phyloP scores from a whole-genome alignment of 2,329 filamentous ascomycete species.

The Calonectria pteridis region DNA sequence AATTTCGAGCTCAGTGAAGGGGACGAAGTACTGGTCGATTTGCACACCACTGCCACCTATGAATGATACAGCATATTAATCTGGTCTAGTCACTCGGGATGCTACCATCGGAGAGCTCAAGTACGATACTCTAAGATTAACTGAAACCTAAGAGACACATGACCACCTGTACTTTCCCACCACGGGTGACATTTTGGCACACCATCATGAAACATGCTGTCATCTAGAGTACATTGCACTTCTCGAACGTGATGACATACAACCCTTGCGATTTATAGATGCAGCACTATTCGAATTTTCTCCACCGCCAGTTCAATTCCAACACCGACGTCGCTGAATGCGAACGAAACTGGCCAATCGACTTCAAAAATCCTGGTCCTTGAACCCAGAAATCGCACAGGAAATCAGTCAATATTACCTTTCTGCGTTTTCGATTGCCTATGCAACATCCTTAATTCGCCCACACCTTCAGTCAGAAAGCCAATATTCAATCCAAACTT shows the following conservation, averaged over 20 bases:
- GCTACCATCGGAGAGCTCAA: neutral
- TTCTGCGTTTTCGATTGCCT: neutral
- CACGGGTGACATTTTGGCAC: neutral
- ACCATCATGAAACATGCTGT: neutral
- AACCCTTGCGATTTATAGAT: neutral
- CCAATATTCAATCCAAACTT: neutral
- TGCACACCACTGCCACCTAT: neutral
- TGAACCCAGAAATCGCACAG: neutral
- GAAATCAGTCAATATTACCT: neutral
- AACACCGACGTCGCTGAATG: neutral
- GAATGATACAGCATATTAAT: neutral
- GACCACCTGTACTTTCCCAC: neutral
- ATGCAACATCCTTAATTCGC: neutral
- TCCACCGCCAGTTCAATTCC: neutral
- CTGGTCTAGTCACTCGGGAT: neutral
- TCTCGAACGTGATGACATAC: neutral
- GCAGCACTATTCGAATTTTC: neutral
- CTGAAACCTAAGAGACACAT: neutral
- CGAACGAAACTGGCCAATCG: neutral
- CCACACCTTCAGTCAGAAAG: neutral
- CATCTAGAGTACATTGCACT: neutral
- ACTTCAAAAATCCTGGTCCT: neutral
- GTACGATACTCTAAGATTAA: neutral
- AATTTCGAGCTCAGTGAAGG: neutral
- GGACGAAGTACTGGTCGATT: neutral